Evolutionary conservation across 352 stramenopile genomes (phyloP), one percentile per base, ranked within the genome.

Genomic region (Globisporangium solare): DNA sequence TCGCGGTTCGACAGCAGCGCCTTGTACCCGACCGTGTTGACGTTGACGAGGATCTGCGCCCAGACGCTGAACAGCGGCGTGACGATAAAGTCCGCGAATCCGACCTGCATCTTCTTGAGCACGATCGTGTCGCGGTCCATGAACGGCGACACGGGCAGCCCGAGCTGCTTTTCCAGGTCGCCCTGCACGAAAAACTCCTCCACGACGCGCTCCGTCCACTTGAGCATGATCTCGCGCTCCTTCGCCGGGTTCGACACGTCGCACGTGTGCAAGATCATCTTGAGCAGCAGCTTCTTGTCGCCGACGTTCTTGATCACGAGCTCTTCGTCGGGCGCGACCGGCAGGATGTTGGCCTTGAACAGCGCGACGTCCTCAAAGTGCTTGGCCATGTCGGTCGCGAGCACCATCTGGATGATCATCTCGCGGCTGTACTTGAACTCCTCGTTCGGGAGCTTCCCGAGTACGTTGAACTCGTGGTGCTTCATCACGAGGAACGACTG

Each of bases 131-230:
- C 78, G 21, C 91, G 77, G 66, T 98, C 91, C 86, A 97, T 97
- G 63, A 98, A 97, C 2, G 94, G 93, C 31, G 85, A 97, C 1
- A 97, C 77, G 2, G 89, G 70, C 3, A 98, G 65, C 7, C 73
- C 70, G 2, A 97, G 66, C 51, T 89, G 71, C 60, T 97, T 97
- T 66, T 98, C 96, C 67, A 96, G 86, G 55, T 99, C 95, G 37
- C 96, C 96, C 64, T 99, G 95, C 18, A 86, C 56, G 61, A 97
- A 98, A 61, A 98, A 98, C 76, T 99, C 96, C 37, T 97, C 84
- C 13, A 97, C 79, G 11, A 98, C 89, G 20, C 92, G 85, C 53
- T 97, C 84, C 0, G 91, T 94, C 95, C 95, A 99, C 57, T 86
- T 82, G 54, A 96, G 76, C 73, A 95, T 93, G 18, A 92, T 76